Evolutionary conservation across 2,329 filamentous ascomycete species (phyloP).

Genomic region (Talaromyces sp.): DNA sequence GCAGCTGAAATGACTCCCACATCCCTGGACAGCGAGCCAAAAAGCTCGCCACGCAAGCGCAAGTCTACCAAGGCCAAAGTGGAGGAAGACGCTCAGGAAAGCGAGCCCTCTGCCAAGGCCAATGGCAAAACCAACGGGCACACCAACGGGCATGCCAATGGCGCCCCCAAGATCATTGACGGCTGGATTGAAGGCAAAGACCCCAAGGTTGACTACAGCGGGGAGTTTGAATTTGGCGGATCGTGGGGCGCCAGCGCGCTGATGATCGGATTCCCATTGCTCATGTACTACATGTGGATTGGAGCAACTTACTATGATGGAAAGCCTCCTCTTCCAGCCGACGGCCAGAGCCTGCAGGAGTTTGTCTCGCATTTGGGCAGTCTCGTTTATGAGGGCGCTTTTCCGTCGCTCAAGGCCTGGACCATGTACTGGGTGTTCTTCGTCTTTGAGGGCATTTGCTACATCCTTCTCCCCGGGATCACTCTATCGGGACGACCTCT

Average conservation of each 20-base stretch:
- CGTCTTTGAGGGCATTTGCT: conserved; percentile 75
- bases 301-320: conserved; percentile 90
- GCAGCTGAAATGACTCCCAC: conserved; percentile 25
- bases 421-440: conserved; percentile 92
- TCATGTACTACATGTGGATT: conserved; percentile 99
- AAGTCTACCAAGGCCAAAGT: conserved; percentile 22
- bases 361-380: conserved; percentile 67
- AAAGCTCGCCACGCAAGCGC: conserved; percentile 25
- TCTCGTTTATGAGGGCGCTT: conserved; percentile 77
- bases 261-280: conserved; percentile 86
- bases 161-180: conserved; percentile 31
- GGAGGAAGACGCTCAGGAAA: conserved; percentile 21
- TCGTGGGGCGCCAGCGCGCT: conserved; percentile 71
- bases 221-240: conserved; percentile 77
- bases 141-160: conserved; percentile 6
- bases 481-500: conserved; percentile 85
- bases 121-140: conserved; percentile 13
- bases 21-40: conserved; percentile 16
- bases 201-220: conserved; percentile 42
- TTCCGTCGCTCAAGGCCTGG: conserved; percentile 78
- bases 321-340: conserved; percentile 62
- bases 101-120: conserved; percentile 15
- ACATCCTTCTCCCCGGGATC: conserved; percentile 81
- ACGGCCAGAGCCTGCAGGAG: conserved; percentile 62
- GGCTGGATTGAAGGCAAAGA: conserved; percentile 38